Evolutionary conservation across 129 eudicot genomes (phyloP).

Genomic region (Artemisia tridentata): DNA sequence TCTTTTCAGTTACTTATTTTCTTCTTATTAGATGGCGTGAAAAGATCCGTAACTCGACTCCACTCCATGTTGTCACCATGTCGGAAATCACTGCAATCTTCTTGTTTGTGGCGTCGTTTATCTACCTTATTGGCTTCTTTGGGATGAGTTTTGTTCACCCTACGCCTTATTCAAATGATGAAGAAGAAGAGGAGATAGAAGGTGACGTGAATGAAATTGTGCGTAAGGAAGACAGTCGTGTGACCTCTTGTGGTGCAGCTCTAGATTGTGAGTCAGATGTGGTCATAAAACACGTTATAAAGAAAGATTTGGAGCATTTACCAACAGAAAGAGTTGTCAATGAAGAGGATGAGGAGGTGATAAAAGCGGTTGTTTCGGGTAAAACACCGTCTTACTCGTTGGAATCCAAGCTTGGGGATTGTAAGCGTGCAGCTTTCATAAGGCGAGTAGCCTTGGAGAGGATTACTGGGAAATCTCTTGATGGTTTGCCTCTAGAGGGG

Average conservation of each 20-base stretch:
- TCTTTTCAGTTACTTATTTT: conserved; percentile 24
- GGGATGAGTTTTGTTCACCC: conserved; percentile 23
- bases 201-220: background rate
- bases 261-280: conserved; percentile 14
- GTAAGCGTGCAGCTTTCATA: conserved; percentile 46
- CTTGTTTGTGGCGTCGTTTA: conserved; percentile 13
- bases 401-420: conserved; percentile 64
- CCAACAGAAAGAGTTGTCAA: background rate
- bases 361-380: conserved; percentile 42
- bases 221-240: conserved; percentile 16
- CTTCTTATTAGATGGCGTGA: conserved; percentile 31
- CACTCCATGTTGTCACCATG: conserved; percentile 23
- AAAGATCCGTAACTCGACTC: conserved; percentile 27
- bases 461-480: conserved; percentile 50
- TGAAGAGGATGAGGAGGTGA: conserved; percentile 47
- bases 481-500: conserved; percentile 61
- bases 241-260: conserved; percentile 8
- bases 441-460: conserved; percentile 62
- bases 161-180: conserved; percentile 10
- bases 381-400: conserved; percentile 49
- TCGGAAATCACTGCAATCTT: conserved; percentile 24
- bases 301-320: conserved; percentile 5
- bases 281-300: background rate
- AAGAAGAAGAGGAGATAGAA: conserved; percentile 16
- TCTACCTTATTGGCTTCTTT: conserved; percentile 30